These are phyloP conservation scores for Puccinia triticina DNA, from an alignment of 1,284 basidiomycete species.

Conservation along the genomic window DNA sequence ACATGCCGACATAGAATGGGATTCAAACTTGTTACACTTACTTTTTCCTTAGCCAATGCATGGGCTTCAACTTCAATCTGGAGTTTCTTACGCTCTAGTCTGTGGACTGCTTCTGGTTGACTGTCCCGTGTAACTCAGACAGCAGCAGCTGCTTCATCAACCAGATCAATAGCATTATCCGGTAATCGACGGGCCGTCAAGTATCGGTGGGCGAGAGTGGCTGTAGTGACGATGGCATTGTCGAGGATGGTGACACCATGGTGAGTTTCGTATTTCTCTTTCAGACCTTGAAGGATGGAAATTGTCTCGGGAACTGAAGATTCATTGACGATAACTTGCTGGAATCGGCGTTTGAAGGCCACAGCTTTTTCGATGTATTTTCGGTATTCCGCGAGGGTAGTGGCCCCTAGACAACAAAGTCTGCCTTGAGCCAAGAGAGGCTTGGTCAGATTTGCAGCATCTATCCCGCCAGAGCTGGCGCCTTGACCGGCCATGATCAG, in stretches of 20 bases:
- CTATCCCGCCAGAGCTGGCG: constrained; percentile 57
- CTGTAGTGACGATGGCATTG: constrained; percentile 83
- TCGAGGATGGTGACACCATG: constrained; percentile 74
- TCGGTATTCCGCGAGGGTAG: constrained; percentile 88
- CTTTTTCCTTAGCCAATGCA: constrained; percentile 70
- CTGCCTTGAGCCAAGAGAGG: constrained; percentile 75
- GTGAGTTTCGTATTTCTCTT: constrained; percentile 72
- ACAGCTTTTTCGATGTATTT: constrained; percentile 88
- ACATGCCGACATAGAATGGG: neutral
- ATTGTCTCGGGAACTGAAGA: constrained; percentile 88
- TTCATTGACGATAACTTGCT: constrained; percentile 88
- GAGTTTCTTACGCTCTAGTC: constrained; percentile 84
- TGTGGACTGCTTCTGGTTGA: constrained; percentile 90
- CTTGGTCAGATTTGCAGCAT: constrained; percentile 71
- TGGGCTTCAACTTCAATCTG: constrained; percentile 95
- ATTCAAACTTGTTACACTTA: constrained; percentile 13
- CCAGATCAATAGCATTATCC: constrained; percentile 86
- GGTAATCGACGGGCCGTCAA: constrained; percentile 71
- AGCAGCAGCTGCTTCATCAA: constrained; percentile 86
- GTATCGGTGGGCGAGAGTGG: constrained; percentile 91
- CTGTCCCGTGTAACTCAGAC: constrained; percentile 94
- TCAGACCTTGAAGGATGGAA: constrained; percentile 85
- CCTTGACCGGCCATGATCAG: constrained; percentile 80
- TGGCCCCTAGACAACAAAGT: constrained; percentile 85
- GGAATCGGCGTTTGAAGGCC: constrained; percentile 89